phyloP scores from a whole-genome alignment of 345 rosid species.

The Eucalyptus microcorys region DNA sequence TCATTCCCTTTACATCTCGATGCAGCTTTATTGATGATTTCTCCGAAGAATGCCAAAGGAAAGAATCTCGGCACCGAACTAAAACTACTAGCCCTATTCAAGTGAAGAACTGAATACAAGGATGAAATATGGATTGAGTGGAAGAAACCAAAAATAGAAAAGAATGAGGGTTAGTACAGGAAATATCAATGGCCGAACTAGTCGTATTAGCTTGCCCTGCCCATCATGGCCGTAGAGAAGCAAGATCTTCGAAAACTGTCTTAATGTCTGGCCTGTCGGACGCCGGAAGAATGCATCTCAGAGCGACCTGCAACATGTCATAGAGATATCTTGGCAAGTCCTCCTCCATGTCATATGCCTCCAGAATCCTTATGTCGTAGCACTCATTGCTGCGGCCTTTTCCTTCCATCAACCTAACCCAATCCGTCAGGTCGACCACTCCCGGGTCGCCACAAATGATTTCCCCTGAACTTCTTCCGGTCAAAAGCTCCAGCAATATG shows the following conservation, averaged over 20 bases:
- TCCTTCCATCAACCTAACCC: constrained; percentile 50
- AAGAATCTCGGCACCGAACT: not conserved
- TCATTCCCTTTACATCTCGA: not conserved
- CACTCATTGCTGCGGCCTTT: constrained; percentile 48
- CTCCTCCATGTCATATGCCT: not conserved
- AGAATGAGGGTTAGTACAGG: not conserved
- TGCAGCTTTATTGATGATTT: not conserved
- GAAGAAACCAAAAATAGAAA: not conserved
- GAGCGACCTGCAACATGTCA: constrained; percentile 50
- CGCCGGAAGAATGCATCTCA: constrained; percentile 62
- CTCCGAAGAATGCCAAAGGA: not conserved
- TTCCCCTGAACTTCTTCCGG: constrained; percentile 33
- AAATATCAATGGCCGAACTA: not conserved
- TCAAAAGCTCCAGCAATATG: constrained; percentile 19
- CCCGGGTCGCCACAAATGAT: constrained; percentile 48
- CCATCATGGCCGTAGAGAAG: constrained; percentile 1
- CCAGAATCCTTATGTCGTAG: constrained; percentile 37
- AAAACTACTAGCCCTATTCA: not conserved
- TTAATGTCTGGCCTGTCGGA: constrained; percentile 78
- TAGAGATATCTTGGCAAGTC: constrained; percentile 15
- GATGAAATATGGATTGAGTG: not conserved
- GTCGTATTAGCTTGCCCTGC: not conserved
- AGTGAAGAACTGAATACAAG: not conserved
- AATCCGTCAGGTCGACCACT: constrained; percentile 66
- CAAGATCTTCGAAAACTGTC: constrained; percentile 53